Base-by-base conservation (phyloP, 345 rosid species). In the Iberis pinnata region DNA sequence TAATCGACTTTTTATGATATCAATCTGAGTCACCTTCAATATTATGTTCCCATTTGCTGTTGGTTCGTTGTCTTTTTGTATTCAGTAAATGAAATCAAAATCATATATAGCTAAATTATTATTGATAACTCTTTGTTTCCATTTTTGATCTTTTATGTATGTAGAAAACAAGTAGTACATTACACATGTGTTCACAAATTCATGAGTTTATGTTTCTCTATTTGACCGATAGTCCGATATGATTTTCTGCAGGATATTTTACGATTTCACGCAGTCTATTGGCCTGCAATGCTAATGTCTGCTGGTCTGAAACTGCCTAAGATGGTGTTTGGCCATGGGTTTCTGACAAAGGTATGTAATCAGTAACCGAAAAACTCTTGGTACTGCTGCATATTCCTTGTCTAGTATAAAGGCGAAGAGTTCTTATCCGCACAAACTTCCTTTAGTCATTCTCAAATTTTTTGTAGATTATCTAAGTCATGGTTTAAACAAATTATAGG, bases 241-340 rank as follows among this genome's bases (percentile, higher is more conserved):
- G 12, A 13, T 17, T 48, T 65, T 70, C 12, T 76, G 75, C 68
- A 90, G 98, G 98, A 90, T 65, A 90, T 90, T 73, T 74, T 90
- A 61, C 82, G 96, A 16, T 90, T 90, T 59, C 96, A 90, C 43
- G 96, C 98, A 0, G 96, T 90, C 63, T 90, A 90, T 63, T 90
- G 98, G 96, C 98, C 98, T 29, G 98, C 98, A 33, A 90, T 90
- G 96, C 71, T 90, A 37, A 78, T 90, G 87, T 84, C 95, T 69
- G 98, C 96, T 67, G 95, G 89, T 62, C 52, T 90, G 20, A 69
- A 63, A 38, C 80, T 87, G 72, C 96, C 98, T 7, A 79, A 76
- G 75, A 78, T 49, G 76, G 92, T 90, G 53, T 84, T 84, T 55
- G 95, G 98, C 66, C 98, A 87, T 70, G 98, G 98, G 26, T 90